Base-by-base conservation (phyloP, 495 filamentous ascomycete species). In the Aspergillus haitiensis region DNA sequence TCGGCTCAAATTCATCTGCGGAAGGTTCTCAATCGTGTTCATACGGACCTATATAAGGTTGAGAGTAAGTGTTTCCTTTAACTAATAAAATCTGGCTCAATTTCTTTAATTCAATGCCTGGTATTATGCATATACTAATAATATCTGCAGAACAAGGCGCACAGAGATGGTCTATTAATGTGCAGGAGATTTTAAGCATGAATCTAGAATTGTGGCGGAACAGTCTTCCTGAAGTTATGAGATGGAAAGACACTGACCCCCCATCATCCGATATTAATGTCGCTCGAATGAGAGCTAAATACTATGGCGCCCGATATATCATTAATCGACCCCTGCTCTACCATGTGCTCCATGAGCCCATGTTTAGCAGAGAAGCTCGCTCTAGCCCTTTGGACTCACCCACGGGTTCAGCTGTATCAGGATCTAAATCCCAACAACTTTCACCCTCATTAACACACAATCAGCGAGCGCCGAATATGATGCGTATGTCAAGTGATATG, bases 241-340 rank as follows among this genome's bases (percentile, higher is more conserved):
- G 73, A 52, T 98, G 93, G 87, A 68, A 82, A 16, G 87, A 89
- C 48, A 66, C 66, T 3, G 88, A 93, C 42, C 76, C 78, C 2
- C 91, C 90, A 2, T 79, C 92, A 2, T 62, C 59, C 2, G 87
- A 96, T 33, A 94, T 98, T 56, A 87, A 97, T 21, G 80, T 81
- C 7, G 93, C 94, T 15, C 86, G 94, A 5, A 80, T 97, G 51
- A 85, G 94, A 32, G 94, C 91, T 6, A 98, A 98, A 67, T 97
- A 93, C 72, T 97, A 91, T 74, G 94, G 94, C 21, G 93, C 92
- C 0, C 82, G 85, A 44, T 92, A 96, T 49, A 92, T 98, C 67
- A 92, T 94, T 13, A 88, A 93, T 68, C 82, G 94, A 37, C 90
- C 89, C 2, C 89, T 94, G 60, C 72, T 98, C 12, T 83, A 85